Base-by-base conservation (phyloP, 768 basidiomycete genomes). In the Rhodotorula toruloides region DNA sequence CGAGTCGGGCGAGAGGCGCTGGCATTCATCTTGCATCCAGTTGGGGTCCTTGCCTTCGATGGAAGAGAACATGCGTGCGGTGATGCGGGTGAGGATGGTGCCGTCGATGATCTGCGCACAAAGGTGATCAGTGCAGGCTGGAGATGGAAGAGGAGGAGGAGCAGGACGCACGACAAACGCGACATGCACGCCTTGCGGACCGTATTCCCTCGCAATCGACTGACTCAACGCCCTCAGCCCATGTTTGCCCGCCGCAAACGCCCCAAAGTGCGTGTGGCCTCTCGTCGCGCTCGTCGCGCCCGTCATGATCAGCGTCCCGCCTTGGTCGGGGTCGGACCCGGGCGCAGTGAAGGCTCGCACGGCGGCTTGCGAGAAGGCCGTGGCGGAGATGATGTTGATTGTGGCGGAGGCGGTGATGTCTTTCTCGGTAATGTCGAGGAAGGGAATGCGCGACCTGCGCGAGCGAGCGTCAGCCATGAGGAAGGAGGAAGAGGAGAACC, bases 121-220 rank as follows among this genome's bases (percentile, higher is more conserved):
- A 34, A 13, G 16, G 3, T 25, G 37, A 9, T 31, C 32, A 27
- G 37, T 36, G 22, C 10, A 14, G 19, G 14, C 4, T 27, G 11
- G 3, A 6, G 10, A 16, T 14, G 29, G 32, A 53, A 72, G 72
- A 29, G 66, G 74, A 54, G 37, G 40, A 42, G 16, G 74, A 3
- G 7, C 11, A n/a, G 10, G 13, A 62, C 68, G 22, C 5, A 65
- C 74, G 48, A 76, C 70, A 71, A 77, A 76, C 2, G 74, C 73
- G 27, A 77, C 76, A 54, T 78, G 78, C 7, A 78, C 72, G 19
- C 75, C 76, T 50, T 77, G 58, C 0, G 75, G 73, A 3, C 74
- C 75, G 34, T 75, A 78, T 52, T 78, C 78, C 10, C 77, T 49
- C 0, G 78, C 78, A 16, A 78, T 69, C 0, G 68, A 66, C 70